Base-by-base conservation (phyloP, 371 early-diverging fungal genomes). In the Catenaria anguillulae region DNA sequence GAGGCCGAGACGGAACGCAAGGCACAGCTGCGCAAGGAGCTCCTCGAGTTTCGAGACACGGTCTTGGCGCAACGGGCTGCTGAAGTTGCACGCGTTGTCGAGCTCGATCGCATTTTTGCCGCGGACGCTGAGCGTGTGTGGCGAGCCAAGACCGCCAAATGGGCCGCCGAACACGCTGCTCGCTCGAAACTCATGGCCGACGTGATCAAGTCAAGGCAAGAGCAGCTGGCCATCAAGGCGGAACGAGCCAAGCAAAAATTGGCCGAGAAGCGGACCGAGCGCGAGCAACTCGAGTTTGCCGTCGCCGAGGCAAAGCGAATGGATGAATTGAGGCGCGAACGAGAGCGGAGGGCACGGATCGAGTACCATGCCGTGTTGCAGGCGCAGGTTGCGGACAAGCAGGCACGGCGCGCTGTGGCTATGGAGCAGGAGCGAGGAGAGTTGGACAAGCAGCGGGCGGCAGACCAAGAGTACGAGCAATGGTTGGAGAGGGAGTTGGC, bases 111-210 rank as follows among this genome's bases (percentile, higher is more conserved):
- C 33, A 26, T 70, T 59, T 71, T 75, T 62, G 66, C 61, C 33
- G 68, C 67, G 45, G 77, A 77, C 56, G 64, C 64, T 19, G 71
- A 73, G 31, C 72, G 21, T 29, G 36, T 26, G 1, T 54, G 33
- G 55, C 21, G 19, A 5, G 29, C n/a, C n/a, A 4, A 12, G 4
- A 52, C 31, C 1, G 52, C 23, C 23, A 19, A 34, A 0, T 76
- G 75, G 76, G 65, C 66, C n/a, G 62, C 63, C 45, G 77, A 79
- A 56, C 73, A 72, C 54, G 26, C 37, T 37, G 76, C 77, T 0
- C 65, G 79, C n/a, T 74, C 75, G 62, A 62, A 59, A 24, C 63
- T 79, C 10, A 76, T 79, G 77, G 60, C 67, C 35, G 76, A 75
- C 50, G 79, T 79, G 31, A 50, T 79, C 1, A 60, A 55, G 1